Percentiles rank a stretch among this genome's conserved stretches.
phyloP scores from a whole-genome alignment of 176 grass and related monocot species.

The Lolium multiflorum region DNA sequence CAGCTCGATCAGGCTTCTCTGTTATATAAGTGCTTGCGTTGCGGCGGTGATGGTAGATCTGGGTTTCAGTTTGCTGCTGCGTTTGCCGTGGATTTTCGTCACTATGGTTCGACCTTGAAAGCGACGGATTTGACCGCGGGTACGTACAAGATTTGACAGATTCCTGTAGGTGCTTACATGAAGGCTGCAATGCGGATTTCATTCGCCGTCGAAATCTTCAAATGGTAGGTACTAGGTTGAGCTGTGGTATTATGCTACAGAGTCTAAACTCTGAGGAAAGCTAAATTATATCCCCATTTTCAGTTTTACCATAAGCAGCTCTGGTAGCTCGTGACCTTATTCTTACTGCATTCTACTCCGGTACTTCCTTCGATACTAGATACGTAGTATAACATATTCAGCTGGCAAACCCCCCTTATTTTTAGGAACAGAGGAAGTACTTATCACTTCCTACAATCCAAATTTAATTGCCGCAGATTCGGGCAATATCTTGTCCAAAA shows the following conservation, averaged over 20 bases:
- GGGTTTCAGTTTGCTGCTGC: neutral
- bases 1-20: neutral
- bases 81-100: neutral
- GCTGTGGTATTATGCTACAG: no score
- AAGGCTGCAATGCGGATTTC: no score
- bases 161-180: neutral
- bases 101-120: neutral
- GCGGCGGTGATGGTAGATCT: neutral
- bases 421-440: no score
- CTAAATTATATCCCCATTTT: neutral
- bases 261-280: neutral
- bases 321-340: neutral
- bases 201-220: no score
- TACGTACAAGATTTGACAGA: neutral
- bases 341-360: neutral
- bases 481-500: no score
- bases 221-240: no score
- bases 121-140: neutral
- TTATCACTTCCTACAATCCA: no score
- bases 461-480: no score
- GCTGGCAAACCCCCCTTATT: no score
- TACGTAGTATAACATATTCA: no score
- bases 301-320: neutral
- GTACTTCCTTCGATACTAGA: no score
- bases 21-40: neutral